Percentiles rank a stretch among this genome's conserved stretches.
Conservation (phyloP, 495 filamentous ascomycete genomes). For the Penicillium cataractarum region DNA sequence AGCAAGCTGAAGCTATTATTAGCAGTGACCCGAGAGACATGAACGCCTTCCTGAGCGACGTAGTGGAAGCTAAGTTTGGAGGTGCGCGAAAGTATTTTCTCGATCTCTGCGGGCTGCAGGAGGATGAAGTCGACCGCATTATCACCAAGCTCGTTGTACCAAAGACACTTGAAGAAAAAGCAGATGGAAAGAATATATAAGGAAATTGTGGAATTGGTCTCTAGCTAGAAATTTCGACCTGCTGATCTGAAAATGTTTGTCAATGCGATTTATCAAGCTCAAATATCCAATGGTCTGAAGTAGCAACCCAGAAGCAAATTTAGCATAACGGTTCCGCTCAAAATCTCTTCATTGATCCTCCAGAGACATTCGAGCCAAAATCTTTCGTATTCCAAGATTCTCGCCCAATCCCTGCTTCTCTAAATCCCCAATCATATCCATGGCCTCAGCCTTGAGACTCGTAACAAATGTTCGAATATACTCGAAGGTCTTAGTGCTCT, state of each 20-base stretch:
- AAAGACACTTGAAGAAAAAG: neutral
- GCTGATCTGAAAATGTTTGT: neutral
- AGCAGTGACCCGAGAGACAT: constrained; percentile 4
- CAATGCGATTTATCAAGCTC: neutral
- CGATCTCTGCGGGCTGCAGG: neutral
- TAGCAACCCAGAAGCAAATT: neutral
- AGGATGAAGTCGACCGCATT: neutral
- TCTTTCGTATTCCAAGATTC: neutral
- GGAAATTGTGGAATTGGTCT: neutral
- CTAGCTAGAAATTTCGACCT: neutral
- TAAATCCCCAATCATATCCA: neutral
- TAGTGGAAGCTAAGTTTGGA: neutral
- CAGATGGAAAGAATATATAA: neutral
- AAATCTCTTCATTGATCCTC: neutral
- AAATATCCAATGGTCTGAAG: neutral
- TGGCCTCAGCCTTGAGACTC: neutral
- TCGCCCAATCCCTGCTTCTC: constrained; percentile 2
- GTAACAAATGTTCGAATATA: neutral
- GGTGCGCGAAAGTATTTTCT: neutral
- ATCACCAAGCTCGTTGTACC: neutral
- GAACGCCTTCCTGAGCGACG: neutral
- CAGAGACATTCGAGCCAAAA: constrained; percentile 2
- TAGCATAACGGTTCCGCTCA: neutral
- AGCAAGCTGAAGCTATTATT: neutral
- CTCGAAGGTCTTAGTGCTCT: constrained; percentile 1